Evolutionary conservation across 2,329 filamentous ascomycete species (phyloP).

Genomic region (Fusarium sp.): DNA sequence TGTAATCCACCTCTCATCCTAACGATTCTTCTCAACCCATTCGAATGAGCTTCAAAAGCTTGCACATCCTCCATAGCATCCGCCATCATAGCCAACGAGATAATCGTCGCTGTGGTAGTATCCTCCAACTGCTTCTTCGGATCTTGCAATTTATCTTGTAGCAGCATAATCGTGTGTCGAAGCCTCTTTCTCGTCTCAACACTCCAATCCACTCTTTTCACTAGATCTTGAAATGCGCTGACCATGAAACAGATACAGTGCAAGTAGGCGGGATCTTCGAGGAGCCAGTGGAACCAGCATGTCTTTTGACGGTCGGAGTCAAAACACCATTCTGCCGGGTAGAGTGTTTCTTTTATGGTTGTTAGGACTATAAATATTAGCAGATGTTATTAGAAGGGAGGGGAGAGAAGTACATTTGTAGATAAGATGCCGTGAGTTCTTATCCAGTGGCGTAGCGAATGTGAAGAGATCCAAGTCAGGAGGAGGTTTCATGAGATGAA

Average conservation of each 20-base stretch:
- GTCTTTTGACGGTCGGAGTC: slow-evolving; percentile 33
- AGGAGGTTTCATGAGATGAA: slow-evolving; percentile 18
- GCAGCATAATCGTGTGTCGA: slow-evolving; percentile 27
- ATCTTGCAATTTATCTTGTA: slow-evolving; percentile 36
- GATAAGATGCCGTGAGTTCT: slow-evolving; percentile 24
- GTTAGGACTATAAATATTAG: slow-evolving; percentile 37
- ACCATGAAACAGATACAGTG: slow-evolving; percentile 44
- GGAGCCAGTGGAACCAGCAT: slow-evolving; percentile 48
- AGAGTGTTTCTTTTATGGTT: slow-evolving; percentile 45
- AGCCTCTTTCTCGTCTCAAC: slow-evolving; percentile 21
- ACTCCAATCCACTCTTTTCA: background rate
- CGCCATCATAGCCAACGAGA: slow-evolving; percentile 40
- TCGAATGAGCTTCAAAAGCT: slow-evolving; percentile 39
- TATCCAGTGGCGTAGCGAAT: slow-evolving; percentile 34
- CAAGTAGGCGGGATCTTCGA: slow-evolving; percentile 43
- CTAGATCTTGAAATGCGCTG: slow-evolving; percentile 37
- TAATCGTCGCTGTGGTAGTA: slow-evolving; percentile 34
- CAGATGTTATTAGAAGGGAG: background rate
- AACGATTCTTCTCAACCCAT: slow-evolving; percentile 42
- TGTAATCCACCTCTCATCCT: slow-evolving; percentile 44
- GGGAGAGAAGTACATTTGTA: slow-evolving; percentile 22
- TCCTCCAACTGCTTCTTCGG: slow-evolving; percentile 30
- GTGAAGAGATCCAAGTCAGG: slow-evolving; percentile 36
- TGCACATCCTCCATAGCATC: slow-evolving; percentile 34
- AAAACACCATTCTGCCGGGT: slow-evolving; percentile 47